These are phyloP conservation scores for Brassica nigra DNA, from an alignment of 345 rosid genomes.

Conservation along the genomic window DNA sequence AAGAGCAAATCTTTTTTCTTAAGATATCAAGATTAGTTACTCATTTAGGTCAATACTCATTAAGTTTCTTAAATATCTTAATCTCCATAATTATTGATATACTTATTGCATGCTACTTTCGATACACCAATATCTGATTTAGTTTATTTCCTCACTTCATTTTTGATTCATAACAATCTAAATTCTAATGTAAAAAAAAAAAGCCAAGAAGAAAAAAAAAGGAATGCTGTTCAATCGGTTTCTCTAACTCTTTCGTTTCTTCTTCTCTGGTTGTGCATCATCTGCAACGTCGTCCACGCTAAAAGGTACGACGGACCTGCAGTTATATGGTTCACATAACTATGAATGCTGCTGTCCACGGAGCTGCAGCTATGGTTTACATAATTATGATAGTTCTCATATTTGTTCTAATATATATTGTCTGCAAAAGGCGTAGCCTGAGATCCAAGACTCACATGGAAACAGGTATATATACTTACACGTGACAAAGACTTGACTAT, in stretches of 20 bases:
- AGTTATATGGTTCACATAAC: too few relatives aligned
- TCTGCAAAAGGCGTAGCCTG: slow-evolving; percentile 42
- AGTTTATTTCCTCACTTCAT: neutral
- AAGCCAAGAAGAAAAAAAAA: too few relatives aligned
- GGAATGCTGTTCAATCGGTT: too few relatives aligned
- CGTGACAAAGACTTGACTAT: neutral
- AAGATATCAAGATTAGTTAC: neutral
- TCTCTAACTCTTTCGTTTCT: neutral
- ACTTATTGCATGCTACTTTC: neutral
- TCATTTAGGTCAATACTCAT: neutral
- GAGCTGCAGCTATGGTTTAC: neutral
- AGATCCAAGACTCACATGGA: slow-evolving; percentile 21
- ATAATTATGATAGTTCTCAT: neutral
- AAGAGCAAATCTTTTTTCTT: neutral
- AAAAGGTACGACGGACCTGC: slow-evolving; percentile 6
- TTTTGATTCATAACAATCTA: slow-evolving; percentile 3
- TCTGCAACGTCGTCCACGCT: slow-evolving; percentile 10
- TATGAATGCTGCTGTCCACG: neutral
- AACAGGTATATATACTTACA: slow-evolving; percentile 31
- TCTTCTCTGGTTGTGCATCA: slow-evolving; percentile 1
- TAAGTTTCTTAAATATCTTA: neutral
- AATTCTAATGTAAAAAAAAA: neutral
- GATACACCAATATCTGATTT: neutral
- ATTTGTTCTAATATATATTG: slow-evolving; percentile 32
- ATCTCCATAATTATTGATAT: neutral